These are phyloP conservation scores for Exutisphaerella laricina DNA, from an alignment of 2,329 filamentous ascomycete species.

Conservation along the genomic window DNA sequence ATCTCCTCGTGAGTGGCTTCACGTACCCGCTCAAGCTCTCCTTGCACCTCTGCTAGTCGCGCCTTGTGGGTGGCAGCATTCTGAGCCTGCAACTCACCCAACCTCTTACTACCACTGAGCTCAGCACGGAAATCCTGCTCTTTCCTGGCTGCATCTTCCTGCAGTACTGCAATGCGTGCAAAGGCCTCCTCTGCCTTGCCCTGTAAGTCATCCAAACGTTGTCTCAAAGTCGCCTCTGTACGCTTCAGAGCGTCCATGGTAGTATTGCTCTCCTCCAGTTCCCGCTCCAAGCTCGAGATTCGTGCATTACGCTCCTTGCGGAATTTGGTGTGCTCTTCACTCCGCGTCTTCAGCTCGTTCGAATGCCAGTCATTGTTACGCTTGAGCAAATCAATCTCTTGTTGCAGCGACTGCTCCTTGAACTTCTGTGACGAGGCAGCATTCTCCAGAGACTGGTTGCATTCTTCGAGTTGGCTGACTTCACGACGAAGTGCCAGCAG, in stretches of 20 bases:
- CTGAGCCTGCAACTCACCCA: conserved; percentile 77
- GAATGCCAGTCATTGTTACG: conserved; percentile 93
- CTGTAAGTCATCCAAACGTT: conserved; percentile 75
- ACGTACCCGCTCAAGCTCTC: conserved; percentile 56
- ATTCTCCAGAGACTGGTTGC: conserved; percentile 74
- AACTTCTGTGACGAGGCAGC: conserved; percentile 78
- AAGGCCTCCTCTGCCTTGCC: conserved; percentile 82
- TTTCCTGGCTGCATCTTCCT: conserved; percentile 74
- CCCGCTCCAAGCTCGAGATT: conserved; percentile 80
- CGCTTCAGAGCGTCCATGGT: conserved; percentile 71
- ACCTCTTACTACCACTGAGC: conserved; percentile 69
- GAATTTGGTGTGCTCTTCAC: conserved; percentile 77
- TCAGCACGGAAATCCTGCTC: conserved; percentile 84
- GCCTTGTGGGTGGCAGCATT: conserved; percentile 66
- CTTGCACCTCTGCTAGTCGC: conserved; percentile 64
- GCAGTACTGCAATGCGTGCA: conserved; percentile 73
- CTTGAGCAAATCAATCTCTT: conserved; percentile 82
- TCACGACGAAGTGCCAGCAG: conserved; percentile 78
- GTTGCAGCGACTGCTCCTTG: conserved; percentile 80
- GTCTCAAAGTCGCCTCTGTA: conserved; percentile 72
- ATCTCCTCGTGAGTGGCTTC: conserved; percentile 60
- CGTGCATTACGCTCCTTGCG: conserved; percentile 91
- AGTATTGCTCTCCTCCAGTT: conserved; percentile 77
- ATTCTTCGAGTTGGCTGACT: conserved; percentile 73
- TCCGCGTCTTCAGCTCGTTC: conserved; percentile 84